A percentile compares a stretch with the other conserved stretches of the same genome.
Conservation (phyloP, 805 yeast species). For the Lachancea meyersii region DNA sequence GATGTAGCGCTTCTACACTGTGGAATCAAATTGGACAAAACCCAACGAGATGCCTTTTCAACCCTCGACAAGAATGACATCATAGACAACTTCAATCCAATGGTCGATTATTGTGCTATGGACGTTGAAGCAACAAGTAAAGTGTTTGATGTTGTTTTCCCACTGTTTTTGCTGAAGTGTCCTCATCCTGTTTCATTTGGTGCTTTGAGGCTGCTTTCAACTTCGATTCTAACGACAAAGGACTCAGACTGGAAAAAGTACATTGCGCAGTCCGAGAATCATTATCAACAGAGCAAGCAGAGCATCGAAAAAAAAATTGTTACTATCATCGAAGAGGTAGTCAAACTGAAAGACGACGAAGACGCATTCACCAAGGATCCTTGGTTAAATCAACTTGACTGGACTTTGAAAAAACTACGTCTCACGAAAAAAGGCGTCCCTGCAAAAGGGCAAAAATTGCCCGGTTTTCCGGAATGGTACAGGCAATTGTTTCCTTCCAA, state of each 20-base stretch:
- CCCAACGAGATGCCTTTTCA: conserved; percentile 58
- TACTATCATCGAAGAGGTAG: conserved; percentile 54
- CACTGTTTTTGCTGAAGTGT: conserved; percentile 56
- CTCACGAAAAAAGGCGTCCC: conserved; percentile 65
- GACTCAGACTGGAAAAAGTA: conserved; percentile 62
- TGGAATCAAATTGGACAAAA: conserved; percentile 58
- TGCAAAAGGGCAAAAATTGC: conserved; percentile 66
- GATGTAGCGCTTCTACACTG: conserved; percentile 79
- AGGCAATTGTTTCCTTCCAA: conserved; percentile 45
- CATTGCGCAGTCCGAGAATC: conserved; percentile 57
- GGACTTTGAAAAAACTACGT: conserved; percentile 62
- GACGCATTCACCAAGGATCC: conserved; percentile 57
- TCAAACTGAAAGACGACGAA: conserved; percentile 38
- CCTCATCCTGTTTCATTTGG: conserved; percentile 96
- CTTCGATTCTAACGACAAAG: conserved; percentile 73
- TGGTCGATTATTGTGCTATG: conserved; percentile 75
- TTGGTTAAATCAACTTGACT: conserved; percentile 86
- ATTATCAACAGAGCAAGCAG: conserved; percentile 53
- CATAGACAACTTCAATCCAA: conserved; percentile 47
- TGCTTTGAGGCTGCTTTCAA: conserved; percentile 68
- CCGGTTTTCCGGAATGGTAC: conserved; percentile 95
- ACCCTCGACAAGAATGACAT: conserved; percentile 49
- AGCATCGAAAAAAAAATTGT: conserved; percentile 54
- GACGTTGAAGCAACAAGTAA: conserved; percentile 75
- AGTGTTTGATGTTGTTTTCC: conserved; percentile 64